phyloP scores from a whole-genome alignment of 176 grass and related monocot species.

The Hordeum vulgare region DNA sequence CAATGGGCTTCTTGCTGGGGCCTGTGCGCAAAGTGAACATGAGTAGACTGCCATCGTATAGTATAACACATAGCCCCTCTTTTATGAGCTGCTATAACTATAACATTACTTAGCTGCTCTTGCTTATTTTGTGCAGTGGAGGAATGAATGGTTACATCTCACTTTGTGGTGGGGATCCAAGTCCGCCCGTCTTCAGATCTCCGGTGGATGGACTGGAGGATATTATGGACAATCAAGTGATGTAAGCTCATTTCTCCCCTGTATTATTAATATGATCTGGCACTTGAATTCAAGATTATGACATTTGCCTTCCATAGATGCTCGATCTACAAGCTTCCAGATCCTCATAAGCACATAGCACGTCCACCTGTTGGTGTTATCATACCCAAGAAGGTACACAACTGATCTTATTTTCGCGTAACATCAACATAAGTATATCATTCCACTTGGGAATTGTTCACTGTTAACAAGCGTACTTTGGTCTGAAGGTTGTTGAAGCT shows the following conservation, averaged over 20 bases:
- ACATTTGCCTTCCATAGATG: constrained; percentile 45
- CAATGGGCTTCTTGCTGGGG: background rate
- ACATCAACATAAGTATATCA: background rate
- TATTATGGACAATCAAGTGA: constrained; percentile 99
- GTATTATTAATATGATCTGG: constrained; percentile 11
- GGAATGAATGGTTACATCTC: constrained; percentile 97
- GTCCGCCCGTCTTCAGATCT: constrained; percentile 79
- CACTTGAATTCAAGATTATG: constrained; percentile 17
- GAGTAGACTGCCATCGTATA: background rate
- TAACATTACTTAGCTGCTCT: constrained; percentile 4
- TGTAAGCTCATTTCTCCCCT: constrained; percentile 46
- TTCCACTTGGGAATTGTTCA: background rate
- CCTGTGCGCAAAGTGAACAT: background rate
- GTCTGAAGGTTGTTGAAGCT: constrained; percentile 60
- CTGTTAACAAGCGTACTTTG: background rate
- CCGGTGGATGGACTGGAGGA: constrained; percentile 76
- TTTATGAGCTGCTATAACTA: background rate
- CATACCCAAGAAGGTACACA: constrained; percentile 82
- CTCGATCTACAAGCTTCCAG: constrained; percentile 91
- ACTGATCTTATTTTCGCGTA: background rate
- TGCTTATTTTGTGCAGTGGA: constrained; percentile 53
- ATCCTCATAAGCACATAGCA: constrained; percentile 82
- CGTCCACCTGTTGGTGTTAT: constrained; percentile 72
- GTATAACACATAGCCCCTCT: background rate
- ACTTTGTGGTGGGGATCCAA: constrained; percentile 85